Evolutionary conservation across 352 stramenopile genomes (phyloP).

Genomic region (Globisporangium apiculatum): DNA sequence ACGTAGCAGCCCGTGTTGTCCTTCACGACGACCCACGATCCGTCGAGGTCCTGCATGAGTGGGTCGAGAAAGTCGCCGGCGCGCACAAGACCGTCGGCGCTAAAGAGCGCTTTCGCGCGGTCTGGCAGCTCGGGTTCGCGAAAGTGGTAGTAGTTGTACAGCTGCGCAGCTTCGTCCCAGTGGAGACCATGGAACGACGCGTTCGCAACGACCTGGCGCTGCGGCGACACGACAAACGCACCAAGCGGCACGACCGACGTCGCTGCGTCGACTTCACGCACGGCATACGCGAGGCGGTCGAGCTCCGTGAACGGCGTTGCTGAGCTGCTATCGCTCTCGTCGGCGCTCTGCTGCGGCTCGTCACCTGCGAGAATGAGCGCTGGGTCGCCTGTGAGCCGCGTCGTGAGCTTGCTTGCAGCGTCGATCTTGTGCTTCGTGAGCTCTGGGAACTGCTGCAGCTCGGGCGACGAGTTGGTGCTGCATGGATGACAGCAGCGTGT

Average conservation of each 20-base stretch:
- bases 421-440: slow-evolving; percentile 52
- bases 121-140: slow-evolving; percentile 56
- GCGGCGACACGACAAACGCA: slow-evolving; percentile 62
- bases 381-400: slow-evolving; percentile 60
- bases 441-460: slow-evolving; percentile 76
- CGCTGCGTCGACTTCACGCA: slow-evolving; percentile 57
- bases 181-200: slow-evolving; percentile 59
- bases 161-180: slow-evolving; percentile 49
- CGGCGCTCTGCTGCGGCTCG: slow-evolving; percentile 31
- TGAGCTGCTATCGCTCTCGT: slow-evolving; percentile 22
- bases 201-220: slow-evolving; percentile 62
- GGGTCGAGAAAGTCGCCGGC: slow-evolving; percentile 64
- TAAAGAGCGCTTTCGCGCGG: slow-evolving; percentile 43
- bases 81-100: slow-evolving; percentile 49
- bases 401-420: slow-evolving; percentile 32
- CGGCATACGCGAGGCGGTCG: slow-evolving; percentile 61
- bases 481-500: not conserved
- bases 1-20: slow-evolving; percentile 60
- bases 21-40: slow-evolving; percentile 46
- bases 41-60: slow-evolving; percentile 58
- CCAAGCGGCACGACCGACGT: slow-evolving; percentile 54
- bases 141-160: slow-evolving; percentile 80
- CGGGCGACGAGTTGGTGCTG: slow-evolving; percentile 68
- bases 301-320: slow-evolving; percentile 49
- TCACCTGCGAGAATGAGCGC: slow-evolving; percentile 28